Base-by-base conservation (phyloP, 345 rosid genomes). In the Lepidium sativum region DNA sequence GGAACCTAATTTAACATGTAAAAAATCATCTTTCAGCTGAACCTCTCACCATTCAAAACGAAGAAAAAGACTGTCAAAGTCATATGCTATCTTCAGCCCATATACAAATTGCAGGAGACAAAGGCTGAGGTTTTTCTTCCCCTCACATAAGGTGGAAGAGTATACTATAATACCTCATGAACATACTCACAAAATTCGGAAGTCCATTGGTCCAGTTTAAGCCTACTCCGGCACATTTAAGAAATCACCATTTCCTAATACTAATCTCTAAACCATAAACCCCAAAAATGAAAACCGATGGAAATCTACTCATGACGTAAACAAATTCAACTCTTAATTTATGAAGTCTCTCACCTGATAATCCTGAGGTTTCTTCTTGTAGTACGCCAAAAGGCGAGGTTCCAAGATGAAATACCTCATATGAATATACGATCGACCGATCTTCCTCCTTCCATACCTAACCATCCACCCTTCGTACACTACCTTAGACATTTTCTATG, bases 401-500 rank as follows among this genome's bases (percentile, higher is more conserved):
- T 84, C 99, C 54, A 92, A 84, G 45, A 92, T 90, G 71, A 92
- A 92, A 74, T 84, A 90, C 78, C 99, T 81, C 99, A 84, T 92
- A 66, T 92, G 99, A 64, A 92, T 89, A 49, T 78, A 92, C 49
- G 97, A 89, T 76, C 97, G 78, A 15, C 96, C 99, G 81, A 92
- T 92, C 86, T 83, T 92, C 75, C 96, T 84, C 70, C 99, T 79
- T 48, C 99, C 99, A 65, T 88, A 95, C 80, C 99, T 80, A 71
- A 95, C 97, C 99, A 91, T 95, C 99, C 99, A 95, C 25, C 99
- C 99, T 83, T 95, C 97, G 57, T 91, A 95, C 38, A 91, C 86
- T 23, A 86, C 94, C 79, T 91, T 95, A 27, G 97, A 81, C 91
- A 82, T 86, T 63, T 8, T 54, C 34, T 5, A 45, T 29, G 6